Evolutionary conservation across 345 rosid species (phyloP).

Genomic region (Murraya paniculata): DNA sequence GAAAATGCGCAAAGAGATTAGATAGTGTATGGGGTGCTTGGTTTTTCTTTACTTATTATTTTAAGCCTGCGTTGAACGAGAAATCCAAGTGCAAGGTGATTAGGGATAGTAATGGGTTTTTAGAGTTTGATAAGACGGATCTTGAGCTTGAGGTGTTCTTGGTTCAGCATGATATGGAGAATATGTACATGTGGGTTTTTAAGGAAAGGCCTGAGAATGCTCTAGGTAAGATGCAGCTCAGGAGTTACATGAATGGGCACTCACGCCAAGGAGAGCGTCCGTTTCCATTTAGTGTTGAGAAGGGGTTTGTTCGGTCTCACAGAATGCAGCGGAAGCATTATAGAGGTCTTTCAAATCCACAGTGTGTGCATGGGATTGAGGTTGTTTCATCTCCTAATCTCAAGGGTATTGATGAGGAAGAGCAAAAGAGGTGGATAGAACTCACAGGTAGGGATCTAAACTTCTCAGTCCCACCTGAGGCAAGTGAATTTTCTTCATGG

Average conservation of each 20-base stretch:
- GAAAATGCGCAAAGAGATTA: constrained; percentile 48
- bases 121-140: constrained; percentile 49
- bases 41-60: constrained; percentile 54
- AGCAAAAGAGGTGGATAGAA: constrained; percentile 52
- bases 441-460: constrained; percentile 54
- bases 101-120: constrained; percentile 39
- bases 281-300: constrained; percentile 53
- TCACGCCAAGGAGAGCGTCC: constrained; percentile 57
- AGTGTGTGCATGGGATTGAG: constrained; percentile 57
- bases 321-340: constrained; percentile 64
- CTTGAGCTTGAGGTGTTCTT: constrained; percentile 49
- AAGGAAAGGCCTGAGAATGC: constrained; percentile 62
- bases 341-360: constrained; percentile 59
- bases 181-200: constrained; percentile 62
- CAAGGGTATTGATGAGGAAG: constrained; percentile 45
- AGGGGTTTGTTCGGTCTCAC: constrained; percentile 57
- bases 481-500: constrained; percentile 56
- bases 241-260: constrained; percentile 66
- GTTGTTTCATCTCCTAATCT: constrained; percentile 44
- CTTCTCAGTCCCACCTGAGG: constrained; percentile 44
- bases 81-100: constrained; percentile 47
- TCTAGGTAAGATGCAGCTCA: constrained; percentile 60
- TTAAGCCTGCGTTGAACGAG: constrained; percentile 58
- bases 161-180: constrained; percentile 66
- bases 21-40: constrained; percentile 66